These are phyloP conservation scores for Parachaetomium inaequale DNA, from an alignment of 495 filamentous ascomycete species.

Conservation along the genomic window DNA sequence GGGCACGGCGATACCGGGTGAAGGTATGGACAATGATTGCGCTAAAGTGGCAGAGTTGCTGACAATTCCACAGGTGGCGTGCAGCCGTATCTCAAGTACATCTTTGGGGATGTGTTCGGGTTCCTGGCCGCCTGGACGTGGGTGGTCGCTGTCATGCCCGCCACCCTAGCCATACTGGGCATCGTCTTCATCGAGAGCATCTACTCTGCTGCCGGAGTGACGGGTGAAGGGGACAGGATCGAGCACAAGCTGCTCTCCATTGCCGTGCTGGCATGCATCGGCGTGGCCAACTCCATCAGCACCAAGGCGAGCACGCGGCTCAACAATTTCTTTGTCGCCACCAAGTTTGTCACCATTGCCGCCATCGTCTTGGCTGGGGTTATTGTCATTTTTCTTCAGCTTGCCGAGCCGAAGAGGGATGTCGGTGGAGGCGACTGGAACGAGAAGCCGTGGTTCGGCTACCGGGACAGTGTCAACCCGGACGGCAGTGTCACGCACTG, in stretches of 20 bases:
- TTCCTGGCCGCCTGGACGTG: conserved; percentile 57
- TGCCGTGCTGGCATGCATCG: conserved; percentile 43
- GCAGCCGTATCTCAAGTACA: conserved; percentile 53
- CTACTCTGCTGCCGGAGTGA: conserved; percentile 46
- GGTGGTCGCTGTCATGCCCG: conserved; percentile 56
- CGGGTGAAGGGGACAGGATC: conserved; percentile 38
- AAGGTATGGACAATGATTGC: conserved; percentile 12
- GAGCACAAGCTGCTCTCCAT: conserved; percentile 50
- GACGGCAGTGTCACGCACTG: conserved; percentile 51
- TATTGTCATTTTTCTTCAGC: conserved; percentile 41
- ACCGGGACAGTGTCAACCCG: conserved; percentile 40
- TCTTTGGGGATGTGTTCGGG: conserved; percentile 53
- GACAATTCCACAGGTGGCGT: conserved; percentile 41
- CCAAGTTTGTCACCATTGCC: conserved; percentile 49
- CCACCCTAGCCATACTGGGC: conserved; percentile 54
- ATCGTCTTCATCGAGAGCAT: conserved; percentile 58
- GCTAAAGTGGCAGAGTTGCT: background rate
- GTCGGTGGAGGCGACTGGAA: conserved; percentile 51
- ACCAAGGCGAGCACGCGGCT: conserved; percentile 53
- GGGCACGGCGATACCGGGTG: conserved; percentile 49
- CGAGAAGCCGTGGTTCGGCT: conserved; percentile 49
- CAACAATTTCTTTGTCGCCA: conserved; percentile 52
- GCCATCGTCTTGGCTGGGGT: conserved; percentile 48
- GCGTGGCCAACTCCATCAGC: conserved; percentile 52
- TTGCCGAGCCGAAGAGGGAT: conserved; percentile 30